These are phyloP conservation scores for Aspergillus funiculosus DNA, from an alignment of 495 filamentous ascomycete genomes.

Conservation along the genomic window DNA sequence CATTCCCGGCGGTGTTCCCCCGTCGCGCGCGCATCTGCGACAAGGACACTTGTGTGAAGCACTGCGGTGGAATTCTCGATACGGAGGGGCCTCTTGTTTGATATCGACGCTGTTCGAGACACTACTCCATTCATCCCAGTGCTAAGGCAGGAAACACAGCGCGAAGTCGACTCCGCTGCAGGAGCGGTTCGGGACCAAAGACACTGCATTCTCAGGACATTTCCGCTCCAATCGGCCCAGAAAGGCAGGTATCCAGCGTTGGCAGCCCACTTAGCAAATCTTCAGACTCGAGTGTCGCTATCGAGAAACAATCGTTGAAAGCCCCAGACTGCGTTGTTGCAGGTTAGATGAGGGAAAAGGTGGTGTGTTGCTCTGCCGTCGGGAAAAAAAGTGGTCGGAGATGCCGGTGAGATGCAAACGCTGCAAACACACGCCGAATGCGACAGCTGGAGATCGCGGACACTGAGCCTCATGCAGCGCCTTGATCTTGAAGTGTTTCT, in stretches of 20 bases:
- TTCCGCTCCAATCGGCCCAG: slow-evolving; percentile 12
- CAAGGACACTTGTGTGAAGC: slow-evolving; percentile 66
- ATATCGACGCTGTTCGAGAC: slow-evolving; percentile 48
- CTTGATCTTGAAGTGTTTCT: background rate
- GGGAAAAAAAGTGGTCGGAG: slow-evolving; percentile 20
- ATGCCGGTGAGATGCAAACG: slow-evolving; percentile 31
- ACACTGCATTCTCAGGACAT: slow-evolving; percentile 57
- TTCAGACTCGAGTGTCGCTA: slow-evolving; percentile 9
- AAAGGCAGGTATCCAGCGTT: background rate
- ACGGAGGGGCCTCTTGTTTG: slow-evolving; percentile 46
- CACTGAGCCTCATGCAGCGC: background rate
- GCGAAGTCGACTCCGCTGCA: slow-evolving; percentile 55
- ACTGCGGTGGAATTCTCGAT: slow-evolving; percentile 62
- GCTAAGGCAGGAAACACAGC: slow-evolving; percentile 56
- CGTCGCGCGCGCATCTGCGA: slow-evolving; percentile 61
- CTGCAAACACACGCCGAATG: slow-evolving; percentile 27
- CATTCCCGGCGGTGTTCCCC: slow-evolving; percentile 55
- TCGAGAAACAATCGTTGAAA: background rate
- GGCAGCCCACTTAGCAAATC: slow-evolving; percentile 1
- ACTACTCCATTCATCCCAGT: slow-evolving; percentile 47
- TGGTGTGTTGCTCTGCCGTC: slow-evolving; percentile 20
- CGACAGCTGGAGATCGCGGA: slow-evolving; percentile 6
- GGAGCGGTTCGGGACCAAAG: slow-evolving; percentile 65
- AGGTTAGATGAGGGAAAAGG: slow-evolving; percentile 13
- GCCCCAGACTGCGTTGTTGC: background rate